Evolutionary conservation across 2,329 filamentous ascomycete species (phyloP), one percentile per base, ranked within the genome.

Genomic region (Arthrinium puccinioides): DNA sequence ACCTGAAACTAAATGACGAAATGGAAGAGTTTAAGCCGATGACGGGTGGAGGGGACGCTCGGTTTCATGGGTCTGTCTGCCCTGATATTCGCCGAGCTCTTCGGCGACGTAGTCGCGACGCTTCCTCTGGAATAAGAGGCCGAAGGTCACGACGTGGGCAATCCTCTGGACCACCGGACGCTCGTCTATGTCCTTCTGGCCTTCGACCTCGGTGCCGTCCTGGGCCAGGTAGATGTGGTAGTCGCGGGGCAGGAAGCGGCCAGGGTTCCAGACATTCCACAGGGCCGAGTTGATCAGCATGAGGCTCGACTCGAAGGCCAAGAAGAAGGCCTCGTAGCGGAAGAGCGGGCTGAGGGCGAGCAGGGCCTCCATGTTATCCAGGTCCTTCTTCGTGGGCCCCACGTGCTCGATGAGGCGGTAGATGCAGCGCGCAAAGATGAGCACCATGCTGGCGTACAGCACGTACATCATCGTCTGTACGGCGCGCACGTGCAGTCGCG

Each of bases 391-490:
- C 14, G 61, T 47, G 50, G 38, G 51, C 15, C 36, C 54, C 26
- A 66, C 62, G 49, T 67, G 70, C 46, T 74, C 70, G 18, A 67
- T 53, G 0, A 69, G 56, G 10, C 72, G 64, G 48, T 64, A 76
- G 34, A 72, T 56, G 44, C 67, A 71, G n/a, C 72, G 63, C 4
- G 59, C 45, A 9, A 67, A 57, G 39, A 76, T 70, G 14, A 73
- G 52, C 0, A 43, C 15, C 39, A 66, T 63, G 37, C 61, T 66
- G 19, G 51, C 45, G 47, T 72, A 73, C 2, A 74, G 53, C 7
- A 56, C 60, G 21, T 51, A 43, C 4, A 73, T 49, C 3, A 49
- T 38, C 1, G 40, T 53, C 16, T 31, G 33, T 30, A 57, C 46
- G 13, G 32, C 37, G 15, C 26, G 39, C 36, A 31, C 37, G 18